phyloP scores from a whole-genome alignment of 2,329 filamentous ascomycete species.

The Orbilia quercus region DNA sequence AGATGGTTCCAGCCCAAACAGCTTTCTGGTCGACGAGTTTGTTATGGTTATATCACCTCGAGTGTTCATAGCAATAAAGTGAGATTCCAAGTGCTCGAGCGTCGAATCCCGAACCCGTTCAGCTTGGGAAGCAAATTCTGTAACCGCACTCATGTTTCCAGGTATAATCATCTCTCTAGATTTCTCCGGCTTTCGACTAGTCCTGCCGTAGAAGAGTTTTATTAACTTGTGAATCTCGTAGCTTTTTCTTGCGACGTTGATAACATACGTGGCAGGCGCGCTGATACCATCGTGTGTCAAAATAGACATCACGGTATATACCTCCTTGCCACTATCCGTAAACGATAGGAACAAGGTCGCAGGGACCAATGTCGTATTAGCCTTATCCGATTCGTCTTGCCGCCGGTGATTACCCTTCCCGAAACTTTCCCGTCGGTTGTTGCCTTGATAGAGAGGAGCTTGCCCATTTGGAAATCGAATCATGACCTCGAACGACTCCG shows the following conservation, averaged over 20 bases:
- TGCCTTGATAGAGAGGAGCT: constrained; percentile 36
- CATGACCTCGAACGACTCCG: constrained; percentile 50
- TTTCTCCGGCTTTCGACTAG: constrained; percentile 28
- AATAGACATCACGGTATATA: constrained; percentile 53
- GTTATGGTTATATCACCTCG: constrained; percentile 53
- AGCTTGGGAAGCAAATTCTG: constrained; percentile 53
- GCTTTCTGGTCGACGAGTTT: constrained; percentile 47
- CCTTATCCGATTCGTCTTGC: constrained; percentile 40
- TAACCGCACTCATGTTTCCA: constrained; percentile 45
- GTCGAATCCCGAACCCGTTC: constrained; percentile 51
- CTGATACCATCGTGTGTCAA: constrained; percentile 53
- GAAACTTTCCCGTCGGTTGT: constrained; percentile 46
- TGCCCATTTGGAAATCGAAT: constrained; percentile 53
- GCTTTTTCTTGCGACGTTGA: background rate
- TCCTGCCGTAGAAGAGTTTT: constrained; percentile 1
- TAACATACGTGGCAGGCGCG: constrained; percentile 34
- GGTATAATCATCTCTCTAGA: constrained; percentile 47
- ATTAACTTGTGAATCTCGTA: background rate
- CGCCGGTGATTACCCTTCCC: constrained; percentile 35
- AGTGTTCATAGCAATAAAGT: constrained; percentile 55
- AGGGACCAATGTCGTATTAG: constrained; percentile 47
- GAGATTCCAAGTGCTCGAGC: constrained; percentile 51
- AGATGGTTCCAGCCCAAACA: constrained; percentile 41
- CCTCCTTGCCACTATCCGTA: constrained; percentile 45
- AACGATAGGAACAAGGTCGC: constrained; percentile 53